Conservation (phyloP, 306 rosid species). For the Medicago arabica region DNA sequence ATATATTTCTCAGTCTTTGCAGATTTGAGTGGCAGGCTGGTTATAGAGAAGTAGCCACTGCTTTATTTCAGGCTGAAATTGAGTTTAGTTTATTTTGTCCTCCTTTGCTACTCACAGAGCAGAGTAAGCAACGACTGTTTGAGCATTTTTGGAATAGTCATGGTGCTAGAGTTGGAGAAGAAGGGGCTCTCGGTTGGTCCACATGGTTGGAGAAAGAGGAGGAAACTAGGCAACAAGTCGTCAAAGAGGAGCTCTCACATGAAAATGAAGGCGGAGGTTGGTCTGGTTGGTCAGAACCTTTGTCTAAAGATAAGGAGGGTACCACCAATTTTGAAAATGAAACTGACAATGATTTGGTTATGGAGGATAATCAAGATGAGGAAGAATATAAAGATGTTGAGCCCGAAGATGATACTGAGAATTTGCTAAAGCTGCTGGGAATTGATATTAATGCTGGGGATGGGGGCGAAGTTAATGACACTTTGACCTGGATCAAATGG, state of each 20-base stretch:
- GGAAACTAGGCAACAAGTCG: conserved; percentile 76
- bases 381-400: conserved; percentile 56
- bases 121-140: conserved; percentile 79
- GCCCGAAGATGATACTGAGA: conserved; percentile 78
- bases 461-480: conserved; percentile 68
- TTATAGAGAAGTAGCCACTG: conserved; percentile 86
- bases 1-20: conserved; percentile 86
- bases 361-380: conserved; percentile 62
- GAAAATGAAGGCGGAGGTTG: conserved; percentile 66
- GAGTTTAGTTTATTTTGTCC: conserved; percentile 94
- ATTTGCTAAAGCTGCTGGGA: conserved; percentile 81
- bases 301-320: conserved; percentile 42
- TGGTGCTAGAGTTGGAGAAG: conserved; percentile 94
- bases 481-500: conserved; percentile 86
- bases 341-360: conserved; percentile 46
- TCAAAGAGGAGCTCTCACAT: conserved; percentile 62
- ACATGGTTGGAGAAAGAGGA: conserved; percentile 94
- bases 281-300: too few relatives aligned
- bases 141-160: conserved; percentile 86
- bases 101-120: conserved; percentile 76
- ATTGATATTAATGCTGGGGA: conserved; percentile 73
- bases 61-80: conserved; percentile 94
- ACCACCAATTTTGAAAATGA: conserved; percentile 45
- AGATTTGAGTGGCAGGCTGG: conserved; percentile 97
- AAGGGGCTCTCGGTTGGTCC: conserved; percentile 91